A percentile compares a stretch with the other conserved stretches of the same genome.
These are phyloP conservation scores for Ceriops decandra DNA, from an alignment of 345 rosid species.

Conservation along the genomic window DNA sequence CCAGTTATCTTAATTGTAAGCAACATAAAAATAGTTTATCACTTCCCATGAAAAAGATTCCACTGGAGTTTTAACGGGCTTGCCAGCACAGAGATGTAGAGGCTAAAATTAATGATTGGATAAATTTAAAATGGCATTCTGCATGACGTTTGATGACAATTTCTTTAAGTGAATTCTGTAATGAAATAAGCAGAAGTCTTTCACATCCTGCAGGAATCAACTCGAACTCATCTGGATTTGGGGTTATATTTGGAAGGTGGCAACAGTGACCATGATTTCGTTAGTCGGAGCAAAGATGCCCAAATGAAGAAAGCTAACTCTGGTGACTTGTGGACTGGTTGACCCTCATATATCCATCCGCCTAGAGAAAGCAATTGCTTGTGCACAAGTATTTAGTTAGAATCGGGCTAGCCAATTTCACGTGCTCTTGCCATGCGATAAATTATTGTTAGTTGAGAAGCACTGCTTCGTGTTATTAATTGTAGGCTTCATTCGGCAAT, in stretches of 20 bases:
- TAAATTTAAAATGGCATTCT: neutral
- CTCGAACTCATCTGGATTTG: slow-evolving; percentile 43
- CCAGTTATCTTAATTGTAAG: too few relatives aligned
- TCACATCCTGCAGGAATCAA: slow-evolving; percentile 43
- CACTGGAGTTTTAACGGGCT: neutral
- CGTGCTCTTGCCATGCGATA: neutral
- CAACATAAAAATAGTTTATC: too few relatives aligned
- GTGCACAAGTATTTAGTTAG: slow-evolving; percentile 1
- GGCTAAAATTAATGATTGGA: neutral
- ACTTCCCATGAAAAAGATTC: neutral
- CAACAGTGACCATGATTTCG: slow-evolving; percentile 19
- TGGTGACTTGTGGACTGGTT: slow-evolving; percentile 20
- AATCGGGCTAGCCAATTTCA: neutral
- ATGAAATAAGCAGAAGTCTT: neutral
- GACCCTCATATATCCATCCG: neutral
- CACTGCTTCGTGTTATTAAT: slow-evolving; percentile 17
- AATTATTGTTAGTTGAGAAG: neutral
- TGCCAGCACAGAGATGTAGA: too few relatives aligned
- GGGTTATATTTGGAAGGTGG: slow-evolving; percentile 55
- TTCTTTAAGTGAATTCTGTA: neutral
- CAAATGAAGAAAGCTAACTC: slow-evolving; percentile 20
- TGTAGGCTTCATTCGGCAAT: neutral
- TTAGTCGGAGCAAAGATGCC: slow-evolving; percentile 26
- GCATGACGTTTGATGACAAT: neutral
- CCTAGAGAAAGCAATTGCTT: neutral